Base-by-base conservation (phyloP, 108 stramenopile genomes). In the Skeletonema marinoi region DNA sequence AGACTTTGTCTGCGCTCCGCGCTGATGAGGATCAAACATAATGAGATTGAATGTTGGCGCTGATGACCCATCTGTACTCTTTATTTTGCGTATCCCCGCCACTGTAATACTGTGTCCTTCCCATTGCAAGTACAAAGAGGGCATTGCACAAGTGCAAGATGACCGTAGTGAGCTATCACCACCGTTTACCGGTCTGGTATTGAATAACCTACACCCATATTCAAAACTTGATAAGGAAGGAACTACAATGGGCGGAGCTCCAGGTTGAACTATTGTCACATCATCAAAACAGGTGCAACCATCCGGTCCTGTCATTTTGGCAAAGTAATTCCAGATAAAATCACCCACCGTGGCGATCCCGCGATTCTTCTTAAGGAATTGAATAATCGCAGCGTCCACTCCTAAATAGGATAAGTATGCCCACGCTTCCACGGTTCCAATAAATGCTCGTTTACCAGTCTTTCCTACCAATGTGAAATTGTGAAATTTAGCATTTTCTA, bases 121-220 rank as follows among this genome's bases (percentile, higher is more conserved):
- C 94, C 94, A 95, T 78, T 95, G 94, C 31, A 95, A 68, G 65
- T 95, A 95, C 17, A 95, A 51, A 29, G 93, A 92, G 6, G 85
- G 60, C 19, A 77, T 44, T 6, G 83, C 60, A 30, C 77, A 81
- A 6, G 31, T 62, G 65, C 82, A 73, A 32, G 39, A 68, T 44
- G 69, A 62, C 33, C 31, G 60, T 60, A 25, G 54, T 56, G 25
- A n/a, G 7, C 9, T 6, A 6, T 56, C 54, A 0, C 4, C 54
- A 56, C 9, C 8, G 54, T 56, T 56, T 21, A 56, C 54, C 19
- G 44, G 44, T n/a, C 56, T 70, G 8, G 69, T 70, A 12, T 68
- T 56, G 42, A 82, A 38, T 12, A 82, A 38, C 9, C 75, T 38
- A n/a, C 50, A 29, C 12, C 65, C 74, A 58, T 82, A 75, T 30